Evolutionary conservation across 768 basidiomycete genomes (phyloP).

Genomic region (Auricularia cornea): DNA sequence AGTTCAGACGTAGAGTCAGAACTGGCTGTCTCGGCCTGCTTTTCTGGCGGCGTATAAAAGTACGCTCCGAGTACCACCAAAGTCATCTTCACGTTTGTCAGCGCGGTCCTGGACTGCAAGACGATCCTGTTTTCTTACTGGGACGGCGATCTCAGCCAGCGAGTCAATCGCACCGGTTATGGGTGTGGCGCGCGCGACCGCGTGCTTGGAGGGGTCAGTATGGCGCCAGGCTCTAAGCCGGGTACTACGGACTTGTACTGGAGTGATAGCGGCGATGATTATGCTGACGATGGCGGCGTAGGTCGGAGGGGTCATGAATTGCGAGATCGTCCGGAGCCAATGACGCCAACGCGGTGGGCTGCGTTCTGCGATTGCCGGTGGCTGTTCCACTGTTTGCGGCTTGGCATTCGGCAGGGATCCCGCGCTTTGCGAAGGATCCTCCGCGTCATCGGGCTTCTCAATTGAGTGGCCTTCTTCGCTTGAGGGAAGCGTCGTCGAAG

Average conservation of each 20-base stretch:
- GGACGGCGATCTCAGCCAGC: background rate
- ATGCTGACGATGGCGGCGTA: background rate
- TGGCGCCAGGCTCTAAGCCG: background rate
- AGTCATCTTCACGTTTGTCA: background rate
- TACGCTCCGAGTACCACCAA: background rate
- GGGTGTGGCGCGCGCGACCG: background rate
- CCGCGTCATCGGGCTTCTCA: background rate
- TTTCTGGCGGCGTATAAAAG: background rate
- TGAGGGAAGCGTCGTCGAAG: background rate
- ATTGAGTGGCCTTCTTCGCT: background rate
- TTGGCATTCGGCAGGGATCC: background rate
- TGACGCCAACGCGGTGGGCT: background rate
- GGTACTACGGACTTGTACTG: background rate
- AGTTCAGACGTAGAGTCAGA: background rate
- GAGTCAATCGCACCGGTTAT: background rate
- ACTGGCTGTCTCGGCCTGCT: background rate
- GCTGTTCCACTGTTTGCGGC: background rate
- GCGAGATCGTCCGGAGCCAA: background rate
- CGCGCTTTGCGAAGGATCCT: background rate
- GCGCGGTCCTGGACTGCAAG: no score
- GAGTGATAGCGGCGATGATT: background rate
- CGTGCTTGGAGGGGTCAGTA: background rate
- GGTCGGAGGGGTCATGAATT: background rate
- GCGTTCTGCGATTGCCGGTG: background rate
- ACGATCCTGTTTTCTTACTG: no score